phyloP scores from a whole-genome alignment of 2,329 filamentous ascomycete species.

The Neonectria ditissima region DNA sequence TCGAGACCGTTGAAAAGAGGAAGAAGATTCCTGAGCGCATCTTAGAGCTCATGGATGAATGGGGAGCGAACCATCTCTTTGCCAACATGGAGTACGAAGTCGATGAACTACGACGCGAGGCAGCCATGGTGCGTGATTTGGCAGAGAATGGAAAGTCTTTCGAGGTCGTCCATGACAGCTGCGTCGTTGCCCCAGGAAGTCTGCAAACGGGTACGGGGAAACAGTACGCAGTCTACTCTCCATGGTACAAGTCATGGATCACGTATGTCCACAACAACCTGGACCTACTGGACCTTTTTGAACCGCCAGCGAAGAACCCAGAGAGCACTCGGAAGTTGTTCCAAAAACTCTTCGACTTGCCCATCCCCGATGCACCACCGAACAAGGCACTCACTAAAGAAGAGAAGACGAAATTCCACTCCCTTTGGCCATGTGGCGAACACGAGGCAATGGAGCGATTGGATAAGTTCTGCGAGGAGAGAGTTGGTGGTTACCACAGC shows the following conservation, averaged over 20 bases:
- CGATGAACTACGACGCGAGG: constrained; percentile 85
- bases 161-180: constrained; percentile 82
- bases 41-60: constrained; percentile 73
- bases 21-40: constrained; percentile 71
- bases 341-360: constrained; percentile 66
- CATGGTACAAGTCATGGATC: constrained; percentile 85
- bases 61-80: constrained; percentile 81
- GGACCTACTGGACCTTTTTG: constrained; percentile 72
- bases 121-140: constrained; percentile 70
- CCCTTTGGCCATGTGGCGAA: constrained; percentile 81
- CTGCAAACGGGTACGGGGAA: constrained; percentile 76
- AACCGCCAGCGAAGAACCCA: constrained; percentile 57
- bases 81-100: constrained; percentile 93
- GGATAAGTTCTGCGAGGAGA: constrained; percentile 74
- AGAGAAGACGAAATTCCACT: constrained; percentile 67
- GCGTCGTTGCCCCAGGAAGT: constrained; percentile 80
- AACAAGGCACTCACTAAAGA: constrained; percentile 71
- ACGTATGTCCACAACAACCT: constrained; percentile 77
- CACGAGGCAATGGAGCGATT: constrained; percentile 75
- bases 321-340: constrained; percentile 57
- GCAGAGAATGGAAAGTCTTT: constrained; percentile 74
- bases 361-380: constrained; percentile 71
- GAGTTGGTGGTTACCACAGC: constrained; percentile 70
- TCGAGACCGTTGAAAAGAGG: constrained; percentile 77
- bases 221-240: constrained; percentile 86